Conservation (phyloP, 495 filamentous ascomycete species). For the Penicillium tannophilum region DNA sequence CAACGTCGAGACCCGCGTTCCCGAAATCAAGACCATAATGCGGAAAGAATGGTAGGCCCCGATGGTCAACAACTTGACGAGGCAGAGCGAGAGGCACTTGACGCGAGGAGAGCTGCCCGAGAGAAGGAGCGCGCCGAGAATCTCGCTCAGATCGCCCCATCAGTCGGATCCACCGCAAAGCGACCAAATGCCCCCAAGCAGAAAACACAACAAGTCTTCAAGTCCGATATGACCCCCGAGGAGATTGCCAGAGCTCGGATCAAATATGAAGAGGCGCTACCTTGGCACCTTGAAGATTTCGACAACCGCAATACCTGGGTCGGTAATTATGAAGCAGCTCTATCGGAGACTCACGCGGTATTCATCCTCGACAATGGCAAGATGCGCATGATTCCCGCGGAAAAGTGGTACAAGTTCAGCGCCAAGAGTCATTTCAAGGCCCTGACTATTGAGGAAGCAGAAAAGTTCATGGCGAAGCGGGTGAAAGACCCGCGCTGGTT, state of each 20-base stretch:
- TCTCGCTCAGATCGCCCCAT: conserved; percentile 84
- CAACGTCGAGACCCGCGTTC: conserved; percentile 88
- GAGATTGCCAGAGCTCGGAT: conserved; percentile 77
- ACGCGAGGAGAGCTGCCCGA: conserved; percentile 70
- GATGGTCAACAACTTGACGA: conserved; percentile 52
- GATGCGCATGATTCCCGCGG: conserved; percentile 86
- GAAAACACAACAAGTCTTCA: conserved; percentile 66
- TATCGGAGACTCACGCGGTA: conserved; percentile 77
- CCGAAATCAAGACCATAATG: conserved; percentile 49
- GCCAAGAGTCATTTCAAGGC: conserved; percentile 81
- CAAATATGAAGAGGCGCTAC: conserved; percentile 90
- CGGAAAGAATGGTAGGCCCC: conserved; percentile 47
- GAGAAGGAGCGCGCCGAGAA: conserved; percentile 82
- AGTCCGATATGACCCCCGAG: conserved; percentile 81
- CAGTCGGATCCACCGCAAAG: conserved; percentile 58
- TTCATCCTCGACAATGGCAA: conserved; percentile 65
- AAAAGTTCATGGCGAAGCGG: conserved; percentile 76
- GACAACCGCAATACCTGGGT: conserved; percentile 93
- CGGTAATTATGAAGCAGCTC: conserved; percentile 80
- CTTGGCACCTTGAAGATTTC: conserved; percentile 96
- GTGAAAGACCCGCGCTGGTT: conserved; percentile 75
- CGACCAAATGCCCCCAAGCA: conserved; percentile 62
- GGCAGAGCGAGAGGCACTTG: conserved; percentile 70
- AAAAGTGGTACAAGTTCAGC: conserved; percentile 93
- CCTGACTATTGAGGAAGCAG: conserved; percentile 81